These are phyloP conservation scores for Annona squamosa DNA, from an alignment of 164 flowering plant species.

Conservation along the genomic window DNA sequence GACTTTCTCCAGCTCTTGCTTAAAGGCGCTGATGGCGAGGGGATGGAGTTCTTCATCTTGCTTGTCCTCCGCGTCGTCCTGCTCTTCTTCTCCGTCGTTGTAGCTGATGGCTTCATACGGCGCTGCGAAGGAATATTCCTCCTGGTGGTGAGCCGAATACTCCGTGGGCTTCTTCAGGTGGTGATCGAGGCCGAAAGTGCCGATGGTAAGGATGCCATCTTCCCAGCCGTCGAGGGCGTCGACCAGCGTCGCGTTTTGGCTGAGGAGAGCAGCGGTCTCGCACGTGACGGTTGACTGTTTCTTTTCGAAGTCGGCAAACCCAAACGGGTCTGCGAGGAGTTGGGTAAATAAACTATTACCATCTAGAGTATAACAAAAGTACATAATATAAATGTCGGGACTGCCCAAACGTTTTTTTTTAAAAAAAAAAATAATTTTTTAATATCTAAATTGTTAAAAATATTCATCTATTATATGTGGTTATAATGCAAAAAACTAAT, in stretches of 20 bases:
- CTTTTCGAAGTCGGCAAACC: slow-evolving; percentile 13
- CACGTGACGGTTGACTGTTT: slow-evolving; percentile 15
- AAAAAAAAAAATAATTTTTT: too few relatives aligned
- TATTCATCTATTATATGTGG: too few relatives aligned
- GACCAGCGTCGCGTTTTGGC: slow-evolving; percentile 21
- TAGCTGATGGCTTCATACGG: not conserved
- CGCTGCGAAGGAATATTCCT: not conserved
- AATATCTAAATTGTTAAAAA: too few relatives aligned
- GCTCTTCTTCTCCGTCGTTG: slow-evolving; percentile 2
- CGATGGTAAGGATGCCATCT: slow-evolving; percentile 55
- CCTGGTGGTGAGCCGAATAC: slow-evolving; percentile 5
- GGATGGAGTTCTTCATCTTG: slow-evolving; percentile 22
- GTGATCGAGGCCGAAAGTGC: slow-evolving; percentile 55
- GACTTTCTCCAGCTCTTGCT: slow-evolving; percentile 8
- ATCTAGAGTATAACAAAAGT: too few relatives aligned
- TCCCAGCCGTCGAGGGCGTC: slow-evolving; percentile 46
- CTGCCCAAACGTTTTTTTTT: too few relatives aligned
- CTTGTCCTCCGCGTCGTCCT: not conserved
- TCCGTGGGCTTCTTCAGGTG: slow-evolving; percentile 9
- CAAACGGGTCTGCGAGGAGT: slow-evolving; percentile 13
- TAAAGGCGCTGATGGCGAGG: slow-evolving; percentile 19
- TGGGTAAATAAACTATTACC: too few relatives aligned
- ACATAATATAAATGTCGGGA: too few relatives aligned
- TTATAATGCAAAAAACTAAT: too few relatives aligned
- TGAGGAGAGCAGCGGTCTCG: slow-evolving; percentile 27